These are phyloP conservation scores for Incumbomyces lentus DNA, from an alignment of 2,329 filamentous ascomycete genomes.

Conservation along the genomic window DNA sequence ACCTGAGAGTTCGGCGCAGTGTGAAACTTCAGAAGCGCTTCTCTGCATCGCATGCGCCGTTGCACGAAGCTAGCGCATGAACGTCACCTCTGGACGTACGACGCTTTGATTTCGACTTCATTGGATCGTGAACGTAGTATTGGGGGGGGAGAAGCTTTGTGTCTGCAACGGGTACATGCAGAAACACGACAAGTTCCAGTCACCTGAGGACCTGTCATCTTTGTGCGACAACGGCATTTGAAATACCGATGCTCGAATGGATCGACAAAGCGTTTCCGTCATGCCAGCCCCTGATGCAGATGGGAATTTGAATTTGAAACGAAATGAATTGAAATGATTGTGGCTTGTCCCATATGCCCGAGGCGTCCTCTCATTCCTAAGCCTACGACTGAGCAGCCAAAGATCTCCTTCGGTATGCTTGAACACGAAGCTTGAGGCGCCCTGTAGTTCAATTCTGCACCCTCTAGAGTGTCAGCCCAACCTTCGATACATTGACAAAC, in stretches of 20 bases:
- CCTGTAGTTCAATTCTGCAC: too few relatives aligned
- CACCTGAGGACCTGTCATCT: background rate
- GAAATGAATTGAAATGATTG: background rate
- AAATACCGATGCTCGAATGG: background rate
- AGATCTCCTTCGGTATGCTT: too few relatives aligned
- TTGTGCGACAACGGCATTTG: conserved; percentile 4
- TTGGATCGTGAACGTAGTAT: background rate
- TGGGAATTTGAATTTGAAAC: background rate
- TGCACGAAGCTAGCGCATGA: background rate
- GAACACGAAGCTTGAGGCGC: too few relatives aligned
- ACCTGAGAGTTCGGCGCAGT: too few relatives aligned
- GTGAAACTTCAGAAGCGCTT: background rate
- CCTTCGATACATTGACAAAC: too few relatives aligned
- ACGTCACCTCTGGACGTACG: too few relatives aligned
- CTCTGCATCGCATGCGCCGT: background rate
- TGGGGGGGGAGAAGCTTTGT: background rate
- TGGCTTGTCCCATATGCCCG: too few relatives aligned
- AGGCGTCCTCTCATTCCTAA: too few relatives aligned
- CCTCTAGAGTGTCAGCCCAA: too few relatives aligned
- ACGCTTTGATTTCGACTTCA: background rate
- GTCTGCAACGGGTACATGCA: background rate
- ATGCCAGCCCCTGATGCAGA: background rate
- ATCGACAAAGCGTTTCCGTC: background rate
- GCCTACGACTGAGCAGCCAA: too few relatives aligned
- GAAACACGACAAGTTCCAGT: background rate